These are phyloP conservation scores for Saturnispora zaruensis DNA, from an alignment of 805 yeast genomes.

Conservation along the genomic window DNA sequence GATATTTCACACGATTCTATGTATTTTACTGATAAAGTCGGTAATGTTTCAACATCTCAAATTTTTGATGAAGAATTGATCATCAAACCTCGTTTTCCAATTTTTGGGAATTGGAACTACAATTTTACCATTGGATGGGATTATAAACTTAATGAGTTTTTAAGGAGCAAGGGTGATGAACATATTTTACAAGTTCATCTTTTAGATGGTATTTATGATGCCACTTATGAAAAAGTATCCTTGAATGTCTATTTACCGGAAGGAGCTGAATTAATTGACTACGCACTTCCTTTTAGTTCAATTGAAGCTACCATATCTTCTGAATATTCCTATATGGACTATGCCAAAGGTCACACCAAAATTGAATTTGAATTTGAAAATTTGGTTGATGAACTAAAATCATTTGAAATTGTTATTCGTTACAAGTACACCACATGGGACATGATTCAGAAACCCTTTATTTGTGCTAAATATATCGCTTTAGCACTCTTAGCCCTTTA, in stretches of 20 bases:
- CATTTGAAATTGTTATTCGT: conserved; percentile 46
- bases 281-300: conserved; percentile 47
- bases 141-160: conserved; percentile 43
- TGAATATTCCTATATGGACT: conserved; percentile 56
- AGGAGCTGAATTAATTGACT: conserved; percentile 55
- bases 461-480: conserved; percentile 54
- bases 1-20: conserved; percentile 42
- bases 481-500: conserved; percentile 50
- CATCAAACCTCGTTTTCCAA: conserved; percentile 83
- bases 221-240: conserved; percentile 52
- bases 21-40: conserved; percentile 83
- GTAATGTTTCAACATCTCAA: conserved; percentile 78
- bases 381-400: conserved; percentile 59
- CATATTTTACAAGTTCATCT: conserved; percentile 63
- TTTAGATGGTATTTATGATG: conserved; percentile 60
- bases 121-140: conserved; percentile 97
- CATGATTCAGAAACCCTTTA: conserved; percentile 56
- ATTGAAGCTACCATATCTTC: conserved; percentile 26
- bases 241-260: conserved; percentile 76
- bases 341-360: conserved; percentile 68
- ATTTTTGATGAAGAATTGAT: conserved; percentile 38
- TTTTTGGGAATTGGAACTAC: conserved; percentile 93
- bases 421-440: conserved; percentile 51
- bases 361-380: conserved; percentile 51
- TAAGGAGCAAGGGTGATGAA: conserved; percentile 39